Conservation (phyloP, 83 land plant genomes). For the Diphasiastrum complanatum region DNA sequence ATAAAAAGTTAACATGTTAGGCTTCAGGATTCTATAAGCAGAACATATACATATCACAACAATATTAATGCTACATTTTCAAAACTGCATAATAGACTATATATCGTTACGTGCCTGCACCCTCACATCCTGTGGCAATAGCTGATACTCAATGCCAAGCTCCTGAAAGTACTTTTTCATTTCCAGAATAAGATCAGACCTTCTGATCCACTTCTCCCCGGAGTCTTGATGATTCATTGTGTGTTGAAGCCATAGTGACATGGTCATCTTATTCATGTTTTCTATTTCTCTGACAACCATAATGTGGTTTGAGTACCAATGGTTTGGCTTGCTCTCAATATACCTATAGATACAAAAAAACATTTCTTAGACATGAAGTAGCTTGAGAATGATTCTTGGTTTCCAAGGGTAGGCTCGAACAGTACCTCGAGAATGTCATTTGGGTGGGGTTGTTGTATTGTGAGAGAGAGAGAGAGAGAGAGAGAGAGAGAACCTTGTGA, state of each 20-base stretch:
- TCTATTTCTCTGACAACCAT: conserved; percentile 49
- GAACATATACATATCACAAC: too few relatives aligned
- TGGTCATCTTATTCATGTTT: conserved; percentile 53
- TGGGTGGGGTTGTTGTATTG: background rate
- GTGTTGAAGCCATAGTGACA: conserved; percentile 53
- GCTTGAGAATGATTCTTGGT: background rate
- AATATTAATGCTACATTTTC: too few relatives aligned
- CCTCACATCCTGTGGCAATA: conserved; percentile 66
- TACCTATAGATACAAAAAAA: conserved; percentile 32
- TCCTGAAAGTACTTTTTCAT: conserved; percentile 65
- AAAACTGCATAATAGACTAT: too few relatives aligned
- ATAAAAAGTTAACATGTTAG: too few relatives aligned
- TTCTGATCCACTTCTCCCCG: conserved; percentile 50
- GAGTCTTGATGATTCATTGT: conserved; percentile 69
- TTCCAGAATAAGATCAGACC: conserved; percentile 61
- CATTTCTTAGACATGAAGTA: background rate
- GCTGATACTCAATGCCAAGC: conserved; percentile 48
- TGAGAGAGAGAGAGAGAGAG: conserved; percentile 7
- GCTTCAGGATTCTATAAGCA: too few relatives aligned
- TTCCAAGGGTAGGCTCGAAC: background rate
- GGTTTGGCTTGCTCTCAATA: conserved; percentile 57
- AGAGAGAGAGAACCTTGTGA: conserved; percentile 33
- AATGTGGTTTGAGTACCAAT: conserved; percentile 49
- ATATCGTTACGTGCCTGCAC: too few relatives aligned
- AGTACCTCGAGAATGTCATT: background rate